phyloP scores from a whole-genome alignment of 73 alveolate genomes.

The Urostyla sp. region DNA sequence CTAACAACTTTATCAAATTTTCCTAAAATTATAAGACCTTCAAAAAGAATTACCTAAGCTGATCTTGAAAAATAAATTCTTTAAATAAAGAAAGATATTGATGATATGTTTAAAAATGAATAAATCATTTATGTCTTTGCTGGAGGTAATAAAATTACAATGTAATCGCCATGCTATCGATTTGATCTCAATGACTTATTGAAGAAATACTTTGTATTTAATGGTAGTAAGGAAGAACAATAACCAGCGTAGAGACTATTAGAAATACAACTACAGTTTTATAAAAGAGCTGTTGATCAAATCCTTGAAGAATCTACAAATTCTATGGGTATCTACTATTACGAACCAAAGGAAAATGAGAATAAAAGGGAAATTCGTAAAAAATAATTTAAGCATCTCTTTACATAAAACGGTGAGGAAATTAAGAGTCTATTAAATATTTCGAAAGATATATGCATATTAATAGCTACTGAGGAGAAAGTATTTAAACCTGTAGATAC shows the following conservation, averaged over 20 bases:
- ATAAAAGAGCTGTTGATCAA: conserved; percentile 13
- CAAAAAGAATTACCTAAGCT: too few relatives aligned
- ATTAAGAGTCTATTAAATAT: conserved; percentile 1
- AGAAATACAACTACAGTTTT: neutral
- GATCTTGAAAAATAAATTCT: too few relatives aligned
- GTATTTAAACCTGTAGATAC: neutral
- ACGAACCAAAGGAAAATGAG: neutral
- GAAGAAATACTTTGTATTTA: conserved; percentile 17
- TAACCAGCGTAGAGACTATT: conserved; percentile 25
- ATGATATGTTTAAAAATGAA: too few relatives aligned
- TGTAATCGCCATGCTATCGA: too few relatives aligned
- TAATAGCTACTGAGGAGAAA: neutral
- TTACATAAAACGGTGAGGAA: neutral
- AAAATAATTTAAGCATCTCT: neutral
- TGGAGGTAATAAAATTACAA: too few relatives aligned
- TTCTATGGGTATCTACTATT: neutral
- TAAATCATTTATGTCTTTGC: too few relatives aligned
- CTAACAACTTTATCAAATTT: too few relatives aligned
- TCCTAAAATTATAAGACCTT: too few relatives aligned
- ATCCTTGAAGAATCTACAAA: conserved; percentile 21
- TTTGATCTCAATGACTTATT: neutral
- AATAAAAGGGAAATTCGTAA: neutral
- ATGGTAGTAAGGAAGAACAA: conserved; percentile 2
- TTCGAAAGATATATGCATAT: neutral
- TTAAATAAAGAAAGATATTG: too few relatives aligned